Base-by-base conservation (phyloP, 129 eudicot species). In the Chrysanthemum seticuspe region DNA sequence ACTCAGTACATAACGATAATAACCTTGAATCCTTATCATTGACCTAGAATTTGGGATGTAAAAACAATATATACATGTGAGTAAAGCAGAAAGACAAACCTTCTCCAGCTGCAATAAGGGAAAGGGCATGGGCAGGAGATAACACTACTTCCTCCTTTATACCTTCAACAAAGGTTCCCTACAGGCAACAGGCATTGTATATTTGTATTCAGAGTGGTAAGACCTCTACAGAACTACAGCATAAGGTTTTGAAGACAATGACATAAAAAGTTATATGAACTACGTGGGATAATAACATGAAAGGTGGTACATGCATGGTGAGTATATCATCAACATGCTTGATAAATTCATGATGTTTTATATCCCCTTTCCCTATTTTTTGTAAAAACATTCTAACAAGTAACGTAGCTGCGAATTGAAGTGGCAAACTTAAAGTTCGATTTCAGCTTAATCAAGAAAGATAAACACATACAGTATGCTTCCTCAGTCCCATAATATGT, bases 161-260 rank as follows among this genome's bases (percentile, higher is more conserved):
- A 68, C 98, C 98, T 92, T 92, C 98, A 68, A 92, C 90, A 74
- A 90, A 94, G 62, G 91, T 85, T 74, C 99, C 97, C 99, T 94
- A 67, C 81, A 79, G 56, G 67, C 73, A 80, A 61, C n/a, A 71
- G 70, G 11, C 48, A 74, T 21, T 9, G 74, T 29, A 63, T 61
- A 13, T 36, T 4, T 9, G 11, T 62, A 21, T 62, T 78, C 21
- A 78, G 34, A 62, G 63, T 77, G 14, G 71, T 1, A 54, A 78
- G 31, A 68, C 34, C 23, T 55, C 59, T 34, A 6, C 21, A 49
- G 23, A 67, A 63, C 34, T 10, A 62, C 48, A 70, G 62, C 34
- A 70, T 19, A 70, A 62, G 19, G 76, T 50, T 70, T 40, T 71
- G 72, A 71, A 54, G 52, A 29, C 60, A 66, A 40, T 19, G 31